These are phyloP conservation scores for Gonapodya sp. DNA, from an alignment of 192 early-diverging fungal species.

Conservation along the genomic window DNA sequence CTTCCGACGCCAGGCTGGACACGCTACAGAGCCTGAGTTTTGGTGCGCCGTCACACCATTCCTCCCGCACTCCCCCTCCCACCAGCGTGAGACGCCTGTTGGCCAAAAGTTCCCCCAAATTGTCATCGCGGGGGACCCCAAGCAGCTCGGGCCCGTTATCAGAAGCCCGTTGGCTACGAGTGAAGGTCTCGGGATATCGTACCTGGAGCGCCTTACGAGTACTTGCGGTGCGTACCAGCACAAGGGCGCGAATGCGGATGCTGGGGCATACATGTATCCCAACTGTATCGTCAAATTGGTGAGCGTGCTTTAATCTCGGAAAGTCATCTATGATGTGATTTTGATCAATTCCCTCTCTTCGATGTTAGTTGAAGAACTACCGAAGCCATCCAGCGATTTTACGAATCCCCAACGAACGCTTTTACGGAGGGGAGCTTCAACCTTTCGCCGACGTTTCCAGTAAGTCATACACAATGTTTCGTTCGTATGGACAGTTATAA, in stretches of 20 bases:
- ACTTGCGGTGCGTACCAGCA: not conserved
- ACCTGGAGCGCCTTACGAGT: not conserved
- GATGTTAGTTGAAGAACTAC: constrained; percentile 16
- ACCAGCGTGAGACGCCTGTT: not conserved
- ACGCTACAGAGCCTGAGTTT: not conserved
- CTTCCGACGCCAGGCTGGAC: constrained; percentile 1
- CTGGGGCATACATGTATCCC: not conserved
- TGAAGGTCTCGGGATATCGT: not conserved
- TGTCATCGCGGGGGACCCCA: constrained; percentile 43
- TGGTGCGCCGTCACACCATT: constrained; percentile 1
- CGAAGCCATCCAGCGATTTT: constrained; percentile 22
- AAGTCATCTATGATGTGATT: not conserved
- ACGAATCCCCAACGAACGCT: constrained; percentile 14
- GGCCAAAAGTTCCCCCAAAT: constrained; percentile 18
- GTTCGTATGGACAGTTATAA: not conserved
- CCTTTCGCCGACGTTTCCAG: not conserved
- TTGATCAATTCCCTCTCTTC: not conserved
- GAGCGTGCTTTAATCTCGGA: not conserved
- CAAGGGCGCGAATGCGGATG: not conserved
- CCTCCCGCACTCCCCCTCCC: not conserved
- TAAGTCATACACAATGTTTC: not conserved
- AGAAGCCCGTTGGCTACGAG: constrained; percentile 1
- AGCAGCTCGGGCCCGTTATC: constrained; percentile 28
- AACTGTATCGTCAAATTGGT: not conserved
- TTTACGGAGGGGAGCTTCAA: constrained; percentile 17